phyloP scores from a whole-genome alignment of 2,329 filamentous ascomycete genomes.

The Chrysoporthe deuterocubensis region DNA sequence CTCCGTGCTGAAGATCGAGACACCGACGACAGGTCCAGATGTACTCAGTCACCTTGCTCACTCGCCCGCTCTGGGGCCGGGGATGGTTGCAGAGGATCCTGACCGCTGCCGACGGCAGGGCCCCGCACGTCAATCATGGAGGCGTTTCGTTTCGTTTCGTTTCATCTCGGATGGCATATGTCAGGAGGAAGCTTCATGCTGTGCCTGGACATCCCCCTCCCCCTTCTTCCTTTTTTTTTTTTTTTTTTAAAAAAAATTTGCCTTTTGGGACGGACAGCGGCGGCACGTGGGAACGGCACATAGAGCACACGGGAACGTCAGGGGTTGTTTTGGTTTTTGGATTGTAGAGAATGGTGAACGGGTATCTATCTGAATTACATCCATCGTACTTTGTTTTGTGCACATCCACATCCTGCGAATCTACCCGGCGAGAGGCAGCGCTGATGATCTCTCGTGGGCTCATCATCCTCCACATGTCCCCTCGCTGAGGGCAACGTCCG shows the following conservation, averaged over 20 bases:
- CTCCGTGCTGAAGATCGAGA: no score
- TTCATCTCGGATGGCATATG: neutral
- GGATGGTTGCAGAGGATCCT: no score
- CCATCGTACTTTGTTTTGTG: neutral
- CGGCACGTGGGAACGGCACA: no score
- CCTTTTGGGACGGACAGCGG: neutral
- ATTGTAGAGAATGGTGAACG: slow-evolving; percentile 1
- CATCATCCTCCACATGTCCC: neutral
- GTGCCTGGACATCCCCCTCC: neutral
- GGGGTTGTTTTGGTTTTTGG: no score
- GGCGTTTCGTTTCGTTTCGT: neutral
- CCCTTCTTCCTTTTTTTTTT: no score
- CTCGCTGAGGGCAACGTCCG: no score
- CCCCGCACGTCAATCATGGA: no score
- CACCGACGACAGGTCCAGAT: no score
- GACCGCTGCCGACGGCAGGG: no score
- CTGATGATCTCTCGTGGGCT: neutral
- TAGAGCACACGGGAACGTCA: neutral
- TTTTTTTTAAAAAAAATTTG: no score
- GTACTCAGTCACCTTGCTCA: no score
- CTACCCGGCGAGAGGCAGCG: neutral
- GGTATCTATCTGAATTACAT: neutral
- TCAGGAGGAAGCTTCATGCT: neutral
- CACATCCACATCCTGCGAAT: slow-evolving; percentile 6
- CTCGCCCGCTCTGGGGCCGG: no score